phyloP scores from a whole-genome alignment of 176 grass and related monocot species.

The Dactylis glomerata region DNA sequence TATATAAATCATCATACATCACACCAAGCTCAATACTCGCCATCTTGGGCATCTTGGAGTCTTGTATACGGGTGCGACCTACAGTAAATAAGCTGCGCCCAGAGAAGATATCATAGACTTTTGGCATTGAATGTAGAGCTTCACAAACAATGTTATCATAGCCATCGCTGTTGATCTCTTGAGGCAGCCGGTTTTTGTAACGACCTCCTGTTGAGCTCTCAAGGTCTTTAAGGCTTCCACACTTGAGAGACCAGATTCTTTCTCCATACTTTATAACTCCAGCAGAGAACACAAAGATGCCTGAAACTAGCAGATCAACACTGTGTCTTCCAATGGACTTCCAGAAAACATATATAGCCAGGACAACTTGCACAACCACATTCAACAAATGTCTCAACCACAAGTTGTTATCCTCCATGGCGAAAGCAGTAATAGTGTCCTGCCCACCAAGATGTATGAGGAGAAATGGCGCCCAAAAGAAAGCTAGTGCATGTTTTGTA shows the following conservation, averaged over 20 bases:
- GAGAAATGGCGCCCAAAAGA: too few species aligned
- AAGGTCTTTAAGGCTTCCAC: neutral
- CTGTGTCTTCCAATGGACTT: too few species aligned
- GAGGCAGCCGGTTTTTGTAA: neutral
- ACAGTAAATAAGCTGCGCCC: neutral
- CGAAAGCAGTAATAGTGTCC: too few species aligned
- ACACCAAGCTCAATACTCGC: neutral
- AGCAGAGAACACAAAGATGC: neutral
- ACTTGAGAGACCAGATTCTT: neutral
- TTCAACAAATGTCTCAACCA: too few species aligned
- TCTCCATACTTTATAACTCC: neutral
- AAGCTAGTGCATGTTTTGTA: neutral
- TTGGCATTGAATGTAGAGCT: neutral
- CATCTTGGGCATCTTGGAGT: neutral
- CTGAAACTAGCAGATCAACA: neutral
- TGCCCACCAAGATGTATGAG: too few species aligned
- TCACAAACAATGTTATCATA: neutral
- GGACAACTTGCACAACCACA: too few species aligned
- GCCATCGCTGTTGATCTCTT: neutral
- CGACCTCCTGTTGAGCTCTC: neutral
- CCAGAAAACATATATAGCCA: too few species aligned
- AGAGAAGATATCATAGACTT: neutral
- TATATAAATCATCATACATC: neutral
- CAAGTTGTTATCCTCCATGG: too few species aligned
- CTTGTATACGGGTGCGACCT: too few species aligned